Base-by-base conservation (phyloP, 768 basidiomycete genomes). In the Pisolithus sp. region DNA sequence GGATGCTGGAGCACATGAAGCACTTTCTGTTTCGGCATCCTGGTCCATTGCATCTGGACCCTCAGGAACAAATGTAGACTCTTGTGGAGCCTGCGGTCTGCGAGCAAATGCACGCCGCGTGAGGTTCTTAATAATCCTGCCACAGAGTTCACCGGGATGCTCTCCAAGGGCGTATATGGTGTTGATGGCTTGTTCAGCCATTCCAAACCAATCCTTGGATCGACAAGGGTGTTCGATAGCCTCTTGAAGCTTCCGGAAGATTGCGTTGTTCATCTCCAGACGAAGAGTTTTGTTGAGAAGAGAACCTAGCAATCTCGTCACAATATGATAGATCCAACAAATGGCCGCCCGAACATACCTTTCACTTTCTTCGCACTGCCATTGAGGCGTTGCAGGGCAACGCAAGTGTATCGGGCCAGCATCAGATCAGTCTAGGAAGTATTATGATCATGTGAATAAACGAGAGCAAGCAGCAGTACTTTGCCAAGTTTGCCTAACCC, bases 311-410 rank as follows among this genome's bases (percentile, higher is more conserved):
- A 39, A 47, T 12, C 9, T 5, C 23, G 46, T 34, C 26, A 40
- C 12, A 12, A 13, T 21, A 30, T 26, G 5, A 46, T 50, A 20
- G 5, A 46, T 50, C 17, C 18, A n/a, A 21, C 24, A 6, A n/a
- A 28, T 20, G 46, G 15, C 5, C 34, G 15, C n/a, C 18, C 12
- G 10, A 18, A 50, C 68, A 49, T 50, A 85, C 93, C 95, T 75
- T 99, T 99, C 54, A 99, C 82, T 65, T 98, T 99, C 75, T 99
- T 99, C 26, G 83, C 89, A 58, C 89, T 94, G 2, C 96, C 96
- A 46, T 91, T 91, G 8, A 99, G 74, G 0, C 96, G 80, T 57
- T 95, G 93, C 40, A 98, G 72, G 0, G 93, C 93, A 46, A 97
- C 82, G 63, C 93, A 97, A 0, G 93, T 96, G 62, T 96, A 97